Evolutionary conservation across 2,329 filamentous ascomycete genomes (phyloP).

Genomic region (Nemania serpens): DNA sequence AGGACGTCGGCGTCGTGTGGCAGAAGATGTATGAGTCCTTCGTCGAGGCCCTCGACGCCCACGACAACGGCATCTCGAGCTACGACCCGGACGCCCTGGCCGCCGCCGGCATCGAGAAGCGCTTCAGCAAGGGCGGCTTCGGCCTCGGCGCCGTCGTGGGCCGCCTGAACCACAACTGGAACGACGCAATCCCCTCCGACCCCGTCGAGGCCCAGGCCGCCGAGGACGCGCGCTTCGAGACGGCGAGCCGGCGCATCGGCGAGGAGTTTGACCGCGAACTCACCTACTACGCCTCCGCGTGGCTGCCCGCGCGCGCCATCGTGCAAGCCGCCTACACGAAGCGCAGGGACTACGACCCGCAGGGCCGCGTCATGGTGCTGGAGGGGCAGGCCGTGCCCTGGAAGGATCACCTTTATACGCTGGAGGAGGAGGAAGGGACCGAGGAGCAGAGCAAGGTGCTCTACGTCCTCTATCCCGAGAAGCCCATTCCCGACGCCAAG

Average conservation of each 20-base stretch:
- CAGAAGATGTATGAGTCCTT: constrained; percentile 91
- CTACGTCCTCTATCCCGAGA: constrained; percentile 93
- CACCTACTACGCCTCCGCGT: constrained; percentile 73
- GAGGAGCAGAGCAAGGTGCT: constrained; percentile 63
- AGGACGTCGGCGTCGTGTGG: constrained; percentile 77
- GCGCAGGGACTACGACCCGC: constrained; percentile 68
- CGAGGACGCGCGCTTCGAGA: constrained; percentile 80
- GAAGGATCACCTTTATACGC: constrained; percentile 93
- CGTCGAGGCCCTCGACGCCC: constrained; percentile 93
- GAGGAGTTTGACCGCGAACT: constrained; percentile 85
- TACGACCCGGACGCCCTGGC: constrained; percentile 75
- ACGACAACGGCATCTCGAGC: constrained; percentile 90
- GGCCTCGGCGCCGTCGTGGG: constrained; percentile 82
- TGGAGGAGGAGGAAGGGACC: constrained; percentile 67
- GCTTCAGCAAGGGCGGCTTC: constrained; percentile 82
- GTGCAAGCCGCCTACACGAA: constrained; percentile 76
- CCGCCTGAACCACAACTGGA: constrained; percentile 80
- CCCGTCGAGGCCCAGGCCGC: constrained; percentile 66
- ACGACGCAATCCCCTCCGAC: constrained; percentile 63
- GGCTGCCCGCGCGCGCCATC: constrained; percentile 84
- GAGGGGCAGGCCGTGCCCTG: constrained; percentile 80
- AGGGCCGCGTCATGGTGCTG: constrained; percentile 82
- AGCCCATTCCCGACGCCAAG: constrained; percentile 72
- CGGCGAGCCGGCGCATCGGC: constrained; percentile 82
- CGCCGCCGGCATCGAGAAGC: constrained; percentile 76